These are phyloP conservation scores for Marasmius oreades DNA, from an alignment of 1,284 basidiomycete species.

Conservation along the genomic window DNA sequence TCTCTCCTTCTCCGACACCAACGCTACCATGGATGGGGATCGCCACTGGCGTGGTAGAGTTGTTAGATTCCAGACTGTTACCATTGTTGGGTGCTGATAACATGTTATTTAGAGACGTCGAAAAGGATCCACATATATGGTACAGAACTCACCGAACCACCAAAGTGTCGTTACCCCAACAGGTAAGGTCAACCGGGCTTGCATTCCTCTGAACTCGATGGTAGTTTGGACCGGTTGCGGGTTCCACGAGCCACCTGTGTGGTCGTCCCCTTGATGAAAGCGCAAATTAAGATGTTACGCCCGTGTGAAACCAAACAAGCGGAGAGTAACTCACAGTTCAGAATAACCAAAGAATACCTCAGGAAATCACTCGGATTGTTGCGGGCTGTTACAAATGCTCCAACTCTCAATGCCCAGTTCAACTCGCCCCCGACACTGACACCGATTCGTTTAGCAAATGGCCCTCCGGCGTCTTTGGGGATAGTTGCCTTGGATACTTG, in stretches of 20 bases:
- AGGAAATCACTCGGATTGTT: slow-evolving; percentile 52
- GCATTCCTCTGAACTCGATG: slow-evolving; percentile 67
- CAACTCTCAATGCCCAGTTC: slow-evolving; percentile 57
- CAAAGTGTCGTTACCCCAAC: slow-evolving; percentile 54
- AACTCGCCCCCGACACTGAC: slow-evolving; percentile 55
- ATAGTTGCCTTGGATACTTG: slow-evolving; percentile 71
- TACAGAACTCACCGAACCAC: slow-evolving; percentile 27
- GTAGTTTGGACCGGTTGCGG: slow-evolving; percentile 59
- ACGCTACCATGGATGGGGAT: not conserved
- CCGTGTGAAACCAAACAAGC: not conserved
- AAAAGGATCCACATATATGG: slow-evolving; percentile 33
- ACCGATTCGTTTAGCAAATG: slow-evolving; percentile 64
- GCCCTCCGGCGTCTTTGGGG: slow-evolving; percentile 64
- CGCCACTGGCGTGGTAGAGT: not conserved
- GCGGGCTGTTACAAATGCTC: slow-evolving; percentile 61
- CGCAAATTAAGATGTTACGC: slow-evolving; percentile 11
- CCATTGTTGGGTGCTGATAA: not conserved
- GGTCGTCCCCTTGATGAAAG: slow-evolving; percentile 45
- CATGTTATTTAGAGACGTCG: slow-evolving; percentile 12
- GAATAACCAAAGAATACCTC: slow-evolving; percentile 65
- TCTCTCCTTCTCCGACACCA: not conserved
- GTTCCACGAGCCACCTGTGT: slow-evolving; percentile 49
- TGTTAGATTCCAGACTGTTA: not conserved
- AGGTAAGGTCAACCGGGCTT: slow-evolving; percentile 69
- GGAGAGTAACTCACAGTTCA: slow-evolving; percentile 50